phyloP scores from a whole-genome alignment of 257 asterid species.

The Jacaranda copaia region DNA sequence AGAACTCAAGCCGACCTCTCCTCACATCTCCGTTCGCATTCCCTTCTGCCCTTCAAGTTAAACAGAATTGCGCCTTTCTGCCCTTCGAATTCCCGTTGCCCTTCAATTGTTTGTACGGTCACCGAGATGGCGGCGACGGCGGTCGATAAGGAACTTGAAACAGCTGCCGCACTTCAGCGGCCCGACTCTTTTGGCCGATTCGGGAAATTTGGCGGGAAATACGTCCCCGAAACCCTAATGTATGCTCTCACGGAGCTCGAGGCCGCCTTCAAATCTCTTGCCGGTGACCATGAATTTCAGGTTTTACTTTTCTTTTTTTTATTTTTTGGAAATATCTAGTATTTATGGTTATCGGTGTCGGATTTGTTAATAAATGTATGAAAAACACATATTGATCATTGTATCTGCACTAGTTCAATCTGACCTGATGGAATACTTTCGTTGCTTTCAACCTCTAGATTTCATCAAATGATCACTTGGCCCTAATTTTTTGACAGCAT shows the following conservation, averaged over 20 bases:
- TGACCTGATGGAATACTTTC: too few relatives aligned
- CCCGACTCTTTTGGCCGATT: slow-evolving; percentile 93
- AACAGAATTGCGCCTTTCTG: slow-evolving; percentile 13
- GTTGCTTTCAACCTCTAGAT: too few relatives aligned
- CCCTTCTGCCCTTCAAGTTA: slow-evolving; percentile 38
- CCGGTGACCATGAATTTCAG: slow-evolving; percentile 75
- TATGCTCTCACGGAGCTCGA: slow-evolving; percentile 93
- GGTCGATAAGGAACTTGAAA: slow-evolving; percentile 44
- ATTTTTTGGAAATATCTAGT: neutral
- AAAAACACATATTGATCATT: neutral
- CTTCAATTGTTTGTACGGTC: slow-evolving; percentile 43
- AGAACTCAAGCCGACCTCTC: slow-evolving; percentile 49
- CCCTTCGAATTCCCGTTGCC: slow-evolving; percentile 34
- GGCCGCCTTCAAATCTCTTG: slow-evolving; percentile 70
- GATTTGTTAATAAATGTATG: neutral
- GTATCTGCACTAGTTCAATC: neutral
- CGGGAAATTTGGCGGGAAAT: slow-evolving; percentile 87
- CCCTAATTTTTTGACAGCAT: neutral
- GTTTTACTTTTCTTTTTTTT: slow-evolving; percentile 36
- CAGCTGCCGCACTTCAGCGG: slow-evolving; percentile 44
- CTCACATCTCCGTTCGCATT: slow-evolving; percentile 40
- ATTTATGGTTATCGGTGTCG: slow-evolving; percentile 3
- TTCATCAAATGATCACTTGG: neutral
- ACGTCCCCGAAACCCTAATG: slow-evolving; percentile 96
- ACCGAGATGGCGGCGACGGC: slow-evolving; percentile 50